Conservation (phyloP, 2,329 filamentous ascomycete species). For the Exophiala aquamarina region DNA sequence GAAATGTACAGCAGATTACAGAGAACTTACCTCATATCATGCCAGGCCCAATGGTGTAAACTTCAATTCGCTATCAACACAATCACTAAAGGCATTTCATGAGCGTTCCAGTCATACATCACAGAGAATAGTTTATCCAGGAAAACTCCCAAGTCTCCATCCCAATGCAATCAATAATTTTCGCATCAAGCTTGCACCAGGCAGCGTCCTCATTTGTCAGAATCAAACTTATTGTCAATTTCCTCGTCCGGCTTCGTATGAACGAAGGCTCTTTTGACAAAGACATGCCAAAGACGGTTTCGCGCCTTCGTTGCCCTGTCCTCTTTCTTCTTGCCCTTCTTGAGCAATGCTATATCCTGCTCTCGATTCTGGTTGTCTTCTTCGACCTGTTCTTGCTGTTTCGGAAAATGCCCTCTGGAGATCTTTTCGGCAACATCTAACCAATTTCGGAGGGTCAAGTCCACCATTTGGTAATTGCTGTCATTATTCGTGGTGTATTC, state of each 20-base stretch:
- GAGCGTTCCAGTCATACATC: no score
- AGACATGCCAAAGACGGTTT: constrained; percentile 27
- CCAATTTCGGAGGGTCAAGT: constrained; percentile 81
- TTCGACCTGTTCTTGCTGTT: background rate
- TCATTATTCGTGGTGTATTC: constrained; percentile 86
- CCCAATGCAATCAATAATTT: no score
- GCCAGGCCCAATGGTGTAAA: no score
- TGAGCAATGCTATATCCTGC: constrained; percentile 1
- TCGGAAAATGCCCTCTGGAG: constrained; percentile 57
- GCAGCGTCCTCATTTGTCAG: background rate
- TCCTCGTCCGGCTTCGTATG: constrained; percentile 28
- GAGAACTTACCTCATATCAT: no score
- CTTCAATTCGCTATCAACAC: no score
- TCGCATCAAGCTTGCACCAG: no score
- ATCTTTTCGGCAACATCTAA: constrained; percentile 71
- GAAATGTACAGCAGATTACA: no score
- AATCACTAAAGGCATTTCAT: no score
- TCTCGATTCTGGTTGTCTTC: constrained; percentile 3
- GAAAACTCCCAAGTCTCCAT: no score
- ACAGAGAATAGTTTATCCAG: no score
- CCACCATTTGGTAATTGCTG: constrained; percentile 69
- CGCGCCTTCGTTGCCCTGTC: constrained; percentile 20
- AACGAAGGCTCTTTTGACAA: constrained; percentile 29
- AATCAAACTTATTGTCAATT: constrained; percentile 29
- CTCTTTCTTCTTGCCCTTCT: constrained; percentile 37